Conservation (phyloP, 169 alveolate species). For the Cystoisospora suis region DNA sequence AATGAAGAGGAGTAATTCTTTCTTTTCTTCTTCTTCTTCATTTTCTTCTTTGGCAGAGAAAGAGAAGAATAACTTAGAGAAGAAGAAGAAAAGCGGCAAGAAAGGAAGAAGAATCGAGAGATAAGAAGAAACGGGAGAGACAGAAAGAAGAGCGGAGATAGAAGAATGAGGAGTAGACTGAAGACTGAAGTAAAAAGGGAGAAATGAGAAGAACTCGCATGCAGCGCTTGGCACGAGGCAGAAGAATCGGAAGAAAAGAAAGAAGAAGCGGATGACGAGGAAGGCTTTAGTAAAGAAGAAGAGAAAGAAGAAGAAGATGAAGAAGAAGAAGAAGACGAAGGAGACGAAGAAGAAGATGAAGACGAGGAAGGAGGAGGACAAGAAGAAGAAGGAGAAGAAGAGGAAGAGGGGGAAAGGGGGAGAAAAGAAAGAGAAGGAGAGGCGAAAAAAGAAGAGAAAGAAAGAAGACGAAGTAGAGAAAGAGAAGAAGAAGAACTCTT, state of each 20-base stretch:
- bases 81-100: not conserved
- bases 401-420: not conserved
- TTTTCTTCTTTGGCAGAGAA: not conserved
- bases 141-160: not conserved
- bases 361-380: not conserved
- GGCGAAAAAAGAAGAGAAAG: not conserved
- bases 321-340: not conserved
- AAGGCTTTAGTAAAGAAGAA: not conserved
- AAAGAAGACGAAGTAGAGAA: constrained; percentile 6
- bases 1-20: not conserved
- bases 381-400: not conserved
- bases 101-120: not conserved
- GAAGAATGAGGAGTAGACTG: not conserved
- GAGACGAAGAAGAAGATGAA: not conserved
- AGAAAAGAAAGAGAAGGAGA: not conserved
- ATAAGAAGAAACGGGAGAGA: not conserved
- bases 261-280: not conserved
- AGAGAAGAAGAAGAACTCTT: not conserved
- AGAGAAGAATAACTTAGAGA: not conserved
- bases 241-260: not conserved
- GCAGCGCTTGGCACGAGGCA: not conserved
- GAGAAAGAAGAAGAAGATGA: not conserved
- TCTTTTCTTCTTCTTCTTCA: not conserved
- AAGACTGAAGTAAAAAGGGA: not conserved
- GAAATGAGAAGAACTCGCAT: not conserved